Evolutionary conservation across 2,329 filamentous ascomycete species (phyloP).

Genomic region (Verticillium tricorpus): DNA sequence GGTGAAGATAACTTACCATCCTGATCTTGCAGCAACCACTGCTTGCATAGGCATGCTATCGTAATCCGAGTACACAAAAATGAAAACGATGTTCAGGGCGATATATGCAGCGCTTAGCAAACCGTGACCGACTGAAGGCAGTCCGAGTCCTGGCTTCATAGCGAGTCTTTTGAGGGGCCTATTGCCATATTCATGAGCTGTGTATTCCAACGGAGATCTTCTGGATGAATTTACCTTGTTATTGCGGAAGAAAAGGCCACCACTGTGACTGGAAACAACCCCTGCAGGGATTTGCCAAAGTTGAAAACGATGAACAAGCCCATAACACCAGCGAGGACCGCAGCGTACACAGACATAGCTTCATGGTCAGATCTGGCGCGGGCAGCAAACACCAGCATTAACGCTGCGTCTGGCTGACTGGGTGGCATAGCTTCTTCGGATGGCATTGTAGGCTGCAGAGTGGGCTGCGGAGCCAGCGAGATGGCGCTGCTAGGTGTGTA

Average conservation of each 20-base stretch:
- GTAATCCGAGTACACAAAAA: conserved; percentile 25
- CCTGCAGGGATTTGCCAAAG: conserved; percentile 2
- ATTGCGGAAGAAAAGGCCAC: conserved; percentile 3
- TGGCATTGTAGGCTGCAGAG: too few relatives aligned
- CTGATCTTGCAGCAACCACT: conserved; percentile 31
- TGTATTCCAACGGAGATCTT: background rate
- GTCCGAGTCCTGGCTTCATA: conserved; percentile 7
- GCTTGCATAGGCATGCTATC: conserved; percentile 20
- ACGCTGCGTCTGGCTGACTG: too few relatives aligned
- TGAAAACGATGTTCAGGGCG: conserved; percentile 25
- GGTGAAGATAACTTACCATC: conserved; percentile 26
- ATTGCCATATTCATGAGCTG: too few relatives aligned
- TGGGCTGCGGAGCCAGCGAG: too few relatives aligned
- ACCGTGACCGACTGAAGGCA: conserved; percentile 22
- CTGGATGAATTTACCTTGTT: background rate
- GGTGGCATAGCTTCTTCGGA: too few relatives aligned
- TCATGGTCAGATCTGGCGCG: conserved; percentile 18
- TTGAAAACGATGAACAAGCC: conserved; percentile 7
- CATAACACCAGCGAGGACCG: conserved; percentile 4
- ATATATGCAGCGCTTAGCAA: conserved; percentile 23
- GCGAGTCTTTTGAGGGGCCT: conserved; percentile 7
- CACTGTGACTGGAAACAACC: background rate
- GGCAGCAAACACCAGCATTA: conserved; percentile 6
- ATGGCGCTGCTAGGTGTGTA: too few relatives aligned
- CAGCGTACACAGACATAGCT: conserved; percentile 17